phyloP scores from a whole-genome alignment of 345 rosid genomes.

The Combretum micranthum region DNA sequence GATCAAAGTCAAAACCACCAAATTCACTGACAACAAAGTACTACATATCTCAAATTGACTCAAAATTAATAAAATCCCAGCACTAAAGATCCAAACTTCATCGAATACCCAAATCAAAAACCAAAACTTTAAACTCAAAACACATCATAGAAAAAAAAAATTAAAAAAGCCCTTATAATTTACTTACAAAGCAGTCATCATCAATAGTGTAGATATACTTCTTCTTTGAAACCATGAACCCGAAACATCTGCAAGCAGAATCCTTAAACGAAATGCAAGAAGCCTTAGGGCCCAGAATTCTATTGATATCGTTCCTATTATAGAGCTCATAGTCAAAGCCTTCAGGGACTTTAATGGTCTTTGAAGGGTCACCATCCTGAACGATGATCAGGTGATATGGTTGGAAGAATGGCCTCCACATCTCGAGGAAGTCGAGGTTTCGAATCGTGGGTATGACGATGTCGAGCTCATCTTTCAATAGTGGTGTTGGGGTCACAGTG shows the following conservation, averaged over 20 bases:
- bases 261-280: constrained; percentile 48
- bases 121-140: background rate
- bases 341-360: constrained; percentile 33
- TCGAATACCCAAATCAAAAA: too few species aligned
- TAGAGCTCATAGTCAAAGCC: constrained; percentile 39
- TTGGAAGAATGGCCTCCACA: constrained; percentile 45
- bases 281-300: constrained; percentile 39
- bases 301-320: constrained; percentile 33
- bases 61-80: too few species aligned
- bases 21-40: too few species aligned
- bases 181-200: constrained; percentile 40
- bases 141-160: background rate
- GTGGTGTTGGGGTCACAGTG: constrained; percentile 18
- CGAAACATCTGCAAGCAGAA: constrained; percentile 41
- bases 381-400: constrained; percentile 41
- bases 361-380: constrained; percentile 42
- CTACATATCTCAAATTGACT: too few species aligned
- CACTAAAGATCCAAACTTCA: too few species aligned
- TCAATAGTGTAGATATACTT: constrained; percentile 41
- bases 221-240: constrained; percentile 39
- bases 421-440: constrained; percentile 44
- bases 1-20: too few species aligned
- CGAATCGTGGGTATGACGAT: constrained; percentile 40
- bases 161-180: background rate
- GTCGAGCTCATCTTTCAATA: constrained; percentile 34